phyloP scores from a whole-genome alignment of 1,284 basidiomycete genomes.

The Ustanciosporium gigantosporum region DNA sequence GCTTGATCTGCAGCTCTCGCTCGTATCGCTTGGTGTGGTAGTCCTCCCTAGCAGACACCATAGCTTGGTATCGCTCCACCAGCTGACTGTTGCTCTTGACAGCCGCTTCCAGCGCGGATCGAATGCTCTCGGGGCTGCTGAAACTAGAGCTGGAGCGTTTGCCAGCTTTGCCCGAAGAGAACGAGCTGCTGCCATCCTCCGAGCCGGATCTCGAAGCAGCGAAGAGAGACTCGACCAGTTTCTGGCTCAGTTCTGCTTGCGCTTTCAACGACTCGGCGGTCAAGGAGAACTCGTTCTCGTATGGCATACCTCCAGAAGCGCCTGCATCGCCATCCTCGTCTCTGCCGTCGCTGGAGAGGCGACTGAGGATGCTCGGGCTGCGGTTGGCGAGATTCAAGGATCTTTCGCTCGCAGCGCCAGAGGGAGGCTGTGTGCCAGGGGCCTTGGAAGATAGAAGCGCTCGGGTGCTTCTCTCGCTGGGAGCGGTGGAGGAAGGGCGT shows the following conservation, averaged over 20 bases:
- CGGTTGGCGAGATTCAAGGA: slow-evolving; percentile 23
- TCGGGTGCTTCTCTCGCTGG: slow-evolving; percentile 25
- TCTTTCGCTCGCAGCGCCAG: slow-evolving; percentile 29
- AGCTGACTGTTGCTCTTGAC: slow-evolving; percentile 61
- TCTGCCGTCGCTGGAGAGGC: slow-evolving; percentile 31
- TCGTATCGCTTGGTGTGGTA: slow-evolving; percentile 72
- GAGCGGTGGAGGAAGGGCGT: slow-evolving; percentile 24
- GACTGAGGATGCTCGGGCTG: slow-evolving; percentile 41
- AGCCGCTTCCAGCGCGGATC: slow-evolving; percentile 21
- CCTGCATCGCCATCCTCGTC: slow-evolving; percentile 22
- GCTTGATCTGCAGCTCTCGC: slow-evolving; percentile 69
- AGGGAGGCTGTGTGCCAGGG: slow-evolving; percentile 24
- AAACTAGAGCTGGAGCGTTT: slow-evolving; percentile 68
- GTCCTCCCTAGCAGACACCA: slow-evolving; percentile 78
- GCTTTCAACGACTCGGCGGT: slow-evolving; percentile 39
- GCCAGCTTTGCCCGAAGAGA: neutral
- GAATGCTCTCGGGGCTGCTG: slow-evolving; percentile 21
- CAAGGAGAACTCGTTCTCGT: slow-evolving; percentile 31
- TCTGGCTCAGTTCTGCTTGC: slow-evolving; percentile 35
- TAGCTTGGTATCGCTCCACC: slow-evolving; percentile 72
- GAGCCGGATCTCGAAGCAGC: slow-evolving; percentile 6
- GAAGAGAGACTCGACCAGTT: slow-evolving; percentile 24
- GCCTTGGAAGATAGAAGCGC: slow-evolving; percentile 25
- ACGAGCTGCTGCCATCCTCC: slow-evolving; percentile 10
- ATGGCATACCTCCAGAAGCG: slow-evolving; percentile 21